These are phyloP conservation scores for Tuber aestivum DNA, from an alignment of 495 filamentous ascomycete species.

Conservation along the genomic window DNA sequence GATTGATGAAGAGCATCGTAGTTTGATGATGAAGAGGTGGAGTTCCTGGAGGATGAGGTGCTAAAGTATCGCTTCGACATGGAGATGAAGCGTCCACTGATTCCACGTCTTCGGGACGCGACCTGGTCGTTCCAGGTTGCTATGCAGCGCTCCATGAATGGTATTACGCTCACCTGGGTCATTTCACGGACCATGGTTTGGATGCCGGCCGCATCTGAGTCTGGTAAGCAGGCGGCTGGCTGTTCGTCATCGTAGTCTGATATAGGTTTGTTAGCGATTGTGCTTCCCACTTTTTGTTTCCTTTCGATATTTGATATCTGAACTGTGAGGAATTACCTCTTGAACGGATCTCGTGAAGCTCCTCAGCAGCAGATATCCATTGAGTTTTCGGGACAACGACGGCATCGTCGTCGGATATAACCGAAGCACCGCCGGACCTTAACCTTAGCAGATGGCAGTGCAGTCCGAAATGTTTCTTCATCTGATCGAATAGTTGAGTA, in stretches of 20 bases:
- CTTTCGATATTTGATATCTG: background rate
- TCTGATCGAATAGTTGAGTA: slow-evolving; percentile 73
- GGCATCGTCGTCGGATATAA: slow-evolving; percentile 88
- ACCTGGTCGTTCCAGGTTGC: slow-evolving; percentile 96
- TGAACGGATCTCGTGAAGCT: slow-evolving; percentile 63
- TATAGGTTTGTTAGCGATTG: slow-evolving; percentile 32
- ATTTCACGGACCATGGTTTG: slow-evolving; percentile 85
- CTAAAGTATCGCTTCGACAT: slow-evolving; percentile 82
- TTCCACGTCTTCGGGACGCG: slow-evolving; percentile 76
- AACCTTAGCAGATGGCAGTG: slow-evolving; percentile 89
- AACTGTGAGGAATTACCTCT: slow-evolving; percentile 47
- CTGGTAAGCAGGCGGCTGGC: slow-evolving; percentile 72
- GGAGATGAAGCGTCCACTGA: slow-evolving; percentile 85
- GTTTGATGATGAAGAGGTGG: slow-evolving; percentile 54
- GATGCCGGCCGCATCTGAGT: slow-evolving; percentile 83
- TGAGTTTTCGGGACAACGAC: slow-evolving; percentile 69
- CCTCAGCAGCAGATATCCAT: slow-evolving; percentile 85
- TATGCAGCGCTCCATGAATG: slow-evolving; percentile 86
- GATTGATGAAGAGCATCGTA: slow-evolving; percentile 72
- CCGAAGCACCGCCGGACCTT: slow-evolving; percentile 68
- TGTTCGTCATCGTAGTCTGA: slow-evolving; percentile 47
- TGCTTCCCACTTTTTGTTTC: no score
- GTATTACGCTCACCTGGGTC: slow-evolving; percentile 83
- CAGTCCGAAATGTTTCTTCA: slow-evolving; percentile 94
- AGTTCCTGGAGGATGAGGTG: slow-evolving; percentile 46